A percentile compares a stretch with the other conserved stretches of the same genome.
These are phyloP conservation scores for Silybum marianum DNA, from an alignment of 129 eudicot genomes.

Conservation along the genomic window DNA sequence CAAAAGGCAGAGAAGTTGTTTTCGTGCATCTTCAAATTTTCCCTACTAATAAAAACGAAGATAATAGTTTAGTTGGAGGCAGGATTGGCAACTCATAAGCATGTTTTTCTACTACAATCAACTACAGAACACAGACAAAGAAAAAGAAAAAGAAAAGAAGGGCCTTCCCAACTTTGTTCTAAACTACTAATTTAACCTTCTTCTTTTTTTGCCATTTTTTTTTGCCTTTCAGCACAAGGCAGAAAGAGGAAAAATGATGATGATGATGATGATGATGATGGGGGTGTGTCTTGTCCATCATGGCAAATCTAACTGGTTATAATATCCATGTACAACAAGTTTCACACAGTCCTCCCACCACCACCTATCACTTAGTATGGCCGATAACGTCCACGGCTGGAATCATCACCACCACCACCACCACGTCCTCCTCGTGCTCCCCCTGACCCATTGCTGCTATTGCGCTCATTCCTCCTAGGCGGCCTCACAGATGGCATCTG, in stretches of 20 bases:
- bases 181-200: not conserved
- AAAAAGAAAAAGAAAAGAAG: not conserved
- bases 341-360: slow-evolving; percentile 27
- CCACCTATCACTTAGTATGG: slow-evolving; percentile 53
- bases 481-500: slow-evolving; percentile 72
- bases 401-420: slow-evolving; percentile 55
- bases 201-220: not conserved
- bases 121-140: slow-evolving; percentile 23
- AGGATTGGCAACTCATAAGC: slow-evolving; percentile 24
- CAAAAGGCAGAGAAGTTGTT: not conserved
- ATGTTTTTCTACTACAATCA: slow-evolving; percentile 37
- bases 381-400: slow-evolving; percentile 64
- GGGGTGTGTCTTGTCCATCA: slow-evolving; percentile 6
- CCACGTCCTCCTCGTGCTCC: slow-evolving; percentile 54
- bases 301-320: slow-evolving; percentile 15
- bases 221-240: not conserved
- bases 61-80: slow-evolving; percentile 12
- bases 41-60: not conserved
- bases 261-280: not conserved
- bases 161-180: slow-evolving; percentile 25
- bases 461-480: slow-evolving; percentile 68
- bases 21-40: not conserved
- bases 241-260: slow-evolving; percentile 9
- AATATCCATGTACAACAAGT: slow-evolving; percentile 1
- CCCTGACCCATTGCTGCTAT: slow-evolving; percentile 56